A percentile compares a stretch with the other conserved stretches of the same genome.
Conservation (phyloP, 2,329 filamentous ascomycete genomes). For the Xylariales sp. region DNA sequence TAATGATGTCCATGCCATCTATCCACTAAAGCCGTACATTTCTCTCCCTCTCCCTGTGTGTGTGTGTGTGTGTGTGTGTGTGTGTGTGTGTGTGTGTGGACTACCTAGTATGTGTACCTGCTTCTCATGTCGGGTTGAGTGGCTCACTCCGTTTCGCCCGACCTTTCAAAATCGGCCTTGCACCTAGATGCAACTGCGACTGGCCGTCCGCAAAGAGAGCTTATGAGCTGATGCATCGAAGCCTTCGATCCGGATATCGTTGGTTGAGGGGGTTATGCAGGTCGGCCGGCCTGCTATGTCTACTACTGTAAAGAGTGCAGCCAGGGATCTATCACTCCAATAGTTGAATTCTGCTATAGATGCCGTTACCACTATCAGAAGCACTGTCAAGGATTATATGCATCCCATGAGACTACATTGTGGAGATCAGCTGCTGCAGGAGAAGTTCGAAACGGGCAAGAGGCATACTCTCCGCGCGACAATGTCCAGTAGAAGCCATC, state of each 20-base stretch:
- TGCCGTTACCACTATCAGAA: slow-evolving; percentile 33
- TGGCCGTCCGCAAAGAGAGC: slow-evolving; percentile 40
- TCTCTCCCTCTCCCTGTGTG: neutral
- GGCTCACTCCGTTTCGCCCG: slow-evolving; percentile 37
- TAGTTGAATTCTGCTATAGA: slow-evolving; percentile 33
- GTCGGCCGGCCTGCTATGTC: slow-evolving; percentile 40
- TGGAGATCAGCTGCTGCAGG: slow-evolving; percentile 47
- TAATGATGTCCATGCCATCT: slow-evolving; percentile 32
- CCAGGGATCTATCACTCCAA: slow-evolving; percentile 39
- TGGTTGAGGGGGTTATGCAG: slow-evolving; percentile 43
- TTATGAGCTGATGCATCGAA: slow-evolving; percentile 41
- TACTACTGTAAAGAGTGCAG: slow-evolving; percentile 39
- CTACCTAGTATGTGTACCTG: slow-evolving; percentile 41
- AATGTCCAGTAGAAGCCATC: slow-evolving; percentile 41
- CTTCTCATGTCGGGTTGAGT: slow-evolving; percentile 44
- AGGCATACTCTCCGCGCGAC: slow-evolving; percentile 39
- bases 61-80: slow-evolving; percentile 13
- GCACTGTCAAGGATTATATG: slow-evolving; percentile 32
- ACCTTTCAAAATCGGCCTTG: slow-evolving; percentile 39
- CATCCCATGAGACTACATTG: slow-evolving; percentile 32
- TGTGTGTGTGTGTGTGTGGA: slow-evolving; percentile 7
- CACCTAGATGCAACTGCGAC: slow-evolving; percentile 45
- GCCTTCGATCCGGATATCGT: slow-evolving; percentile 39
- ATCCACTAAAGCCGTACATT: slow-evolving; percentile 22
- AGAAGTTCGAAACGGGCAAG: slow-evolving; percentile 45